Evolutionary conservation across 2,329 filamentous ascomycete genomes (phyloP), one percentile per base, ranked within the genome.

Genomic region (Bipolaris sorokiniana): DNA sequence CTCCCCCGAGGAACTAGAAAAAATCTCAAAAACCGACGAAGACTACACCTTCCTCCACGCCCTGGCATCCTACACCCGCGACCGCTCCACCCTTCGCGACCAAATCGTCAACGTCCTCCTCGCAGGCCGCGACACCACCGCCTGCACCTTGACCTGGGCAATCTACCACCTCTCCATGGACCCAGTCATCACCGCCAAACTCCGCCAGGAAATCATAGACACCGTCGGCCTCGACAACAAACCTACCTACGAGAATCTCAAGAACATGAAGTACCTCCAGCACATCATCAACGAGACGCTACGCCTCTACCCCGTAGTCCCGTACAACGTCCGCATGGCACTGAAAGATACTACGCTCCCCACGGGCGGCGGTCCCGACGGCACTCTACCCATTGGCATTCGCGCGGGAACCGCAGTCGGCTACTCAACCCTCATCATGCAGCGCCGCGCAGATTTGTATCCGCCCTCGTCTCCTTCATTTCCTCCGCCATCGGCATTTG

Each of bases 1-100:
- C 33, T 85, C 84, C 1, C 84, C 86, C 0, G 85, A 86, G 31
- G 90, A 97, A 74, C 84, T 96, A 1, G 86, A 88, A 47, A 83
- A 86, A 59, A 91, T 90, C 77, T 85, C 84, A 54, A 92, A 90
- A 70, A 86, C 86, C 7, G 89, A 90, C 70, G 79, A 84, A 61
- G 84, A 83, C 45, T 93, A 95, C 76, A 96, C 90, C 1, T 96
- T 97, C 79, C 84, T 97, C 18, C 90, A 97, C 76, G 90, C 91
- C 28, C 84, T 97, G 2, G 91, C 92, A 42, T 83, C 84, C 37
- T 93, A 91, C 78, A 97, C 92, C 0, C 86, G 90, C 33, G 80
- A 83, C 60, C 74, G 79, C 22, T 84, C 82, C 51, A 84, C 92
- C 3, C 83, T 97, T 13, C 90, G 92, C 33, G 92, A 97, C 76